These are phyloP conservation scores for Phialophora verrucosa DNA, from an alignment of 2,329 filamentous ascomycete species.

Conservation along the genomic window DNA sequence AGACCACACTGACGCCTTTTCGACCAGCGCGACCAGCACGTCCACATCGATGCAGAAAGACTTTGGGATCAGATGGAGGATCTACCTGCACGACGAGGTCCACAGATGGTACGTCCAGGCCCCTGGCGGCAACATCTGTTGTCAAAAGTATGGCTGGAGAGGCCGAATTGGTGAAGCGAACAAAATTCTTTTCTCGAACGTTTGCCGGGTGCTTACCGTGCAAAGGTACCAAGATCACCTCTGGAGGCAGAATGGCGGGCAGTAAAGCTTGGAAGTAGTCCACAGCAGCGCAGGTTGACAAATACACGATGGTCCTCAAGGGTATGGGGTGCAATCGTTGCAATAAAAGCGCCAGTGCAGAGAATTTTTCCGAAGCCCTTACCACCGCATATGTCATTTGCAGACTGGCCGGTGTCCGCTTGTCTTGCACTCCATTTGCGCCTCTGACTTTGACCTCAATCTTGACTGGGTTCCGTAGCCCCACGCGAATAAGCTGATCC, in stretches of 20 bases:
- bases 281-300: constrained; percentile 91
- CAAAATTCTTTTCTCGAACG: constrained; percentile 86
- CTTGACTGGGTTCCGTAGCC: constrained; percentile 90
- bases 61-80: constrained; percentile 84
- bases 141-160: constrained; percentile 83
- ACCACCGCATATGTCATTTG: constrained; percentile 84
- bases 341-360: constrained; percentile 73
- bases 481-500: constrained; percentile 88
- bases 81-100: constrained; percentile 91
- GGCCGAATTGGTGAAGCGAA: constrained; percentile 75
- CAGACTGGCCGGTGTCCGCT: constrained; percentile 85
- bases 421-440: constrained; percentile 75
- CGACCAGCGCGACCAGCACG: constrained; percentile 68
- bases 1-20: constrained; percentile 80
- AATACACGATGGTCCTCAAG: constrained; percentile 85
- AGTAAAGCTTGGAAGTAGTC: constrained; percentile 90
- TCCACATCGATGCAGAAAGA: constrained; percentile 70
- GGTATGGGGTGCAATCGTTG: constrained; percentile 72
- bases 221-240: constrained; percentile 75
- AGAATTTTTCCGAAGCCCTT: constrained; percentile 79
- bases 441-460: constrained; percentile 91
- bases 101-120: constrained; percentile 88
- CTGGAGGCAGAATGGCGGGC: constrained; percentile 68
- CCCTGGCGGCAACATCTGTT: constrained; percentile 88
- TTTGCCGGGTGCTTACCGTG: constrained; percentile 92